These are phyloP conservation scores for Sphaerostilbella broomeana DNA, from an alignment of 2,329 filamentous ascomycete genomes.

Conservation along the genomic window DNA sequence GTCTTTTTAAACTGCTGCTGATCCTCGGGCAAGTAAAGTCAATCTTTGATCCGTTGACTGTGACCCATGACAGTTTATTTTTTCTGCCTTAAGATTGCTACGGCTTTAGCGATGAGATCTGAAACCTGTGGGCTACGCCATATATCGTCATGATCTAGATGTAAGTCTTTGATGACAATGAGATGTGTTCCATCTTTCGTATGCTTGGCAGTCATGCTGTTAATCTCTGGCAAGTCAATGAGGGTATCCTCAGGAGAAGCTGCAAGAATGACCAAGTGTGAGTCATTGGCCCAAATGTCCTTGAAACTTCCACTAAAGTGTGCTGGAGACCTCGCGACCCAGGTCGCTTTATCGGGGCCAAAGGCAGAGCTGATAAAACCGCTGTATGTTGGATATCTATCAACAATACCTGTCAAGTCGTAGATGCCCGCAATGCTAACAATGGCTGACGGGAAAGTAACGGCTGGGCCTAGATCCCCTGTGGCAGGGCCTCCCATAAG, in stretches of 20 bases:
- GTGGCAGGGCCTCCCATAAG: constrained; percentile 37
- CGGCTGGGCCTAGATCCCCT: constrained; percentile 16
- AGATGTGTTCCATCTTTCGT: constrained; percentile 29
- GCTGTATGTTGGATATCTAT: constrained; percentile 45
- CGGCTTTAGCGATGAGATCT: constrained; percentile 31
- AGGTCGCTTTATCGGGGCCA: constrained; percentile 42
- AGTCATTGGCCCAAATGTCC: constrained; percentile 28
- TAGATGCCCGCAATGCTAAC: constrained; percentile 62
- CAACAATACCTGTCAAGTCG: constrained; percentile 49
- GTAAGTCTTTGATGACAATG: constrained; percentile 35
- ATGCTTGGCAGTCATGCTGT: constrained; percentile 47
- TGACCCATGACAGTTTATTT: too few relatives aligned
- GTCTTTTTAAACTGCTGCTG: too few relatives aligned
- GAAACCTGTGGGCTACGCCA: constrained; percentile 56
- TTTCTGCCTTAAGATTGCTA: constrained; percentile 2
- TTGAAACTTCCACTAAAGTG: constrained; percentile 36
- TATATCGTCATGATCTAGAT: constrained; percentile 56
- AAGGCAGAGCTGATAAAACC: constrained; percentile 56
- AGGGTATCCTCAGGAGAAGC: constrained; percentile 43
- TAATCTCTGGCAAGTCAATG: constrained; percentile 52
- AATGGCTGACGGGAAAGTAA: constrained; percentile 44
- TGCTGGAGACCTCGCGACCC: constrained; percentile 52
- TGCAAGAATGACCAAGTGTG: constrained; percentile 34
- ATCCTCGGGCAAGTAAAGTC: too few relatives aligned
- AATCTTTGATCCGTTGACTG: too few relatives aligned